A percentile compares a stretch with the other conserved stretches of the same genome.
phyloP scores from a whole-genome alignment of 228 moss, liverwort and hornwort genomes.

The Sphagnum magellanicum region DNA sequence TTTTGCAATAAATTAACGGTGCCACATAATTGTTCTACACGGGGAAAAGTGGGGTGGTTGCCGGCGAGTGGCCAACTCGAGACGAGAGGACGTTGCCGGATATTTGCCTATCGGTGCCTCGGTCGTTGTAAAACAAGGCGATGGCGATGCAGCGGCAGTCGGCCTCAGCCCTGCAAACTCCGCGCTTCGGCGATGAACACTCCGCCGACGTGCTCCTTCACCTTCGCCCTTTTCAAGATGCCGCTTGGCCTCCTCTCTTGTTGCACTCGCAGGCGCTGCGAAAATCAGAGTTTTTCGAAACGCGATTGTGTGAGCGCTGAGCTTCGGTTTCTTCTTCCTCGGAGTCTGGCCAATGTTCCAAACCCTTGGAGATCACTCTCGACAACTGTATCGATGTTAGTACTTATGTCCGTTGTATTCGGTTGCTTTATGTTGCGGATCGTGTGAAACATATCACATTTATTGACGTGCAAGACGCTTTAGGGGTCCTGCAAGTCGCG shows the following conservation, averaged over 20 bases:
- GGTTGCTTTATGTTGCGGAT: no score
- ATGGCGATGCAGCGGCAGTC: no score
- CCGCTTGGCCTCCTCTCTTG: slow-evolving; percentile 37
- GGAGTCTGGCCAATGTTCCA: not conserved
- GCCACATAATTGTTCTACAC: no score
- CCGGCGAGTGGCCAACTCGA: no score
- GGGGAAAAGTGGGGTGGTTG: no score
- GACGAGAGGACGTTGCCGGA: no score
- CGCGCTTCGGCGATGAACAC: slow-evolving; percentile 72
- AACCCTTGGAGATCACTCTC: not conserved
- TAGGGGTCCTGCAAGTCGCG: slow-evolving; percentile 4
- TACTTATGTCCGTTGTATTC: not conserved
- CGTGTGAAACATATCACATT: no score
- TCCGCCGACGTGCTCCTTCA: slow-evolving; percentile 73
- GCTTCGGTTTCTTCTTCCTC: slow-evolving; percentile 12
- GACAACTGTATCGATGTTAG: not conserved
- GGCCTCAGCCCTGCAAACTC: slow-evolving; percentile 5
- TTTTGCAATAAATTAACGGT: no score
- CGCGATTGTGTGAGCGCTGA: slow-evolving; percentile 7
- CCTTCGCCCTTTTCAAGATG: slow-evolving; percentile 28
- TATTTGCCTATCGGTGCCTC: no score
- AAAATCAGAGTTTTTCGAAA: slow-evolving; percentile 28
- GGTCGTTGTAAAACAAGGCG: no score
- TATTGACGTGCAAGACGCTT: slow-evolving; percentile 8
- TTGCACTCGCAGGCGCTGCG: slow-evolving; percentile 70